Base-by-base conservation (phyloP, 176 grass and related monocot species). In the Coix lacrymajobi region DNA sequence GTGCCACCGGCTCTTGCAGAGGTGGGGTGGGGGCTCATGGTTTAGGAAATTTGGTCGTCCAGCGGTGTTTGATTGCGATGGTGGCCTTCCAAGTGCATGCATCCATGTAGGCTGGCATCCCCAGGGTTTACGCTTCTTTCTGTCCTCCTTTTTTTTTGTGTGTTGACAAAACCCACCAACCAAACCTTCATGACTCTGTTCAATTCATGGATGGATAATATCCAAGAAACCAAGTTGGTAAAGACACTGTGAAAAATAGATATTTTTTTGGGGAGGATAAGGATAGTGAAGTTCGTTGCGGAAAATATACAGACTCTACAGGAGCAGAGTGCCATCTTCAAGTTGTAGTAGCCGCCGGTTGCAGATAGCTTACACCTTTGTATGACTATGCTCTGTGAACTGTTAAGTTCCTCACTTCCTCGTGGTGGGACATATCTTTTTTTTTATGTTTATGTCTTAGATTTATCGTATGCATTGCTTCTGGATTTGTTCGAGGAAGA, bases 141-240 rank as follows among this genome's bases (percentile, higher is more conserved):
- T 3, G 5, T 22, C 0, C 22, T 16, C 0, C 16, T 32, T 26
- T 7, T 41, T 11, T 43, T 15, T 46, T 46, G 4, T 48, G 10
- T 81, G 45, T 77, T 77, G 83, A 82, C 88, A 72, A 85, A 85
- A 37, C 26, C 32, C 45, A 32, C 8, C 83, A 81, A 45, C 34
- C 20, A 29, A 41, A 78, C 49, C 37, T 49, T 4, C 39, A 32
- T 71, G 78, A 66, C 71, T 71, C 77, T 52, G 52, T 85, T 89
- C 52, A 5, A 76, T 89, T 44, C 32, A 19, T 28, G 15, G 28
- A 60, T 67, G 60, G 75, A 76, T 71, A 61, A 25, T 62, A 25
- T 62, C 25, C 62, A 8, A 24, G 62, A 20, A 46, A 64, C 24
- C 26, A 71, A 37, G 87, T 71, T 70, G 87, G 81, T 43, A 78